These are phyloP conservation scores for Wickerhamiella parazyma DNA, from an alignment of 805 yeast genomes.

Conservation along the genomic window DNA sequence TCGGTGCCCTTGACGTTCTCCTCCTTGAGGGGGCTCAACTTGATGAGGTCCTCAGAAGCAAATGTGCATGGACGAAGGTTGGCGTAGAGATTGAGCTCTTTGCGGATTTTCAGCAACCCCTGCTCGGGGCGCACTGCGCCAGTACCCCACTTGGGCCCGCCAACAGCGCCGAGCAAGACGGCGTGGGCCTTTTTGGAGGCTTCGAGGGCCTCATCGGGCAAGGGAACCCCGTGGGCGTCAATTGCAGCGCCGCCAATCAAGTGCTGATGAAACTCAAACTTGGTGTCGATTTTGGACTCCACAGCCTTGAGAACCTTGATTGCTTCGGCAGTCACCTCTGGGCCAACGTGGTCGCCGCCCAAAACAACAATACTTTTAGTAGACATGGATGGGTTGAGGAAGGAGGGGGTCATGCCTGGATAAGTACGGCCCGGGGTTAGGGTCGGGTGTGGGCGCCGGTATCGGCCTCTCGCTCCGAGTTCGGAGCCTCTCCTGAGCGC, in stretches of 20 bases:
- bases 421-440: neutral
- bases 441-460: neutral
- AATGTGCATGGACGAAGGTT: conserved; percentile 95
- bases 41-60: conserved; percentile 69
- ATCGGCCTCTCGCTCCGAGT: too few relatives aligned
- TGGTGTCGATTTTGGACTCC: conserved; percentile 38
- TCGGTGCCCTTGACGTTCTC: conserved; percentile 83
- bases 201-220: conserved; percentile 69
- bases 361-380: conserved; percentile 70
- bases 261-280: conserved; percentile 69
- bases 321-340: conserved; percentile 81
- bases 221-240: conserved; percentile 88
- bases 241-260: conserved; percentile 97
- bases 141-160: conserved; percentile 99
- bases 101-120: conserved; percentile 86
- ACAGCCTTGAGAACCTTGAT: conserved; percentile 80
- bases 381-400: neutral
- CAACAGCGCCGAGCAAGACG: conserved; percentile 94
- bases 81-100: conserved; percentile 87
- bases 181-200: conserved; percentile 86
- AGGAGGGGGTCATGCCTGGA: neutral
- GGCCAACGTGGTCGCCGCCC: conserved; percentile 97
- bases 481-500: too few relatives aligned
- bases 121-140: conserved; percentile 95
- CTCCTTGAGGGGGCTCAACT: conserved; percentile 75